Conservation (phyloP, 306 rosid species). For the Ormosia semicastrata region DNA sequence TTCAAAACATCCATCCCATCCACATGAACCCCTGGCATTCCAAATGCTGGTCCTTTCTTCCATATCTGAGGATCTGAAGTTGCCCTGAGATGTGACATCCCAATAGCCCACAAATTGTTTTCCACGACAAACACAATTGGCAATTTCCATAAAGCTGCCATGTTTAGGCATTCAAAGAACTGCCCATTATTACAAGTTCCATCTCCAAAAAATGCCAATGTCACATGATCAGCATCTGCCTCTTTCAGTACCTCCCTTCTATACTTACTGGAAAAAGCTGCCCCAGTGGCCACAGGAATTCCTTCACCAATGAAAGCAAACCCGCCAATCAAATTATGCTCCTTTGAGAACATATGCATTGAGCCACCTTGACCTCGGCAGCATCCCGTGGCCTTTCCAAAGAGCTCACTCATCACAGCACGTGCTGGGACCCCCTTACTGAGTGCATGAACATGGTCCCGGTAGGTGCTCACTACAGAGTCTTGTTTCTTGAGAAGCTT, state of each 20-base stretch:
- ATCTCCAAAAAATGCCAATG: conserved; percentile 91
- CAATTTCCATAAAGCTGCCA: conserved; percentile 98
- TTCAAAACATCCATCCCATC: conserved; percentile 99
- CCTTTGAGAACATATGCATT: conserved; percentile 98
- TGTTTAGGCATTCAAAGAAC: conserved; percentile 94
- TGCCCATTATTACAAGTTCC: conserved; percentile 97
- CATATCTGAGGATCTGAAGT: conserved; percentile 98
- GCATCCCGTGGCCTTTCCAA: conserved; percentile 94
- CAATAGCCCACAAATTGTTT: conserved; percentile 99
- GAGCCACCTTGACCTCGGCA: conserved; percentile 99
- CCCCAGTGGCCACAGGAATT: conserved; percentile 94
- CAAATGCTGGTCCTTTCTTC: conserved; percentile 99
- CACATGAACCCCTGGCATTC: conserved; percentile 98
- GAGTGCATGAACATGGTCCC: conserved; percentile 96
- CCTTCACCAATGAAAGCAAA: conserved; percentile 99
- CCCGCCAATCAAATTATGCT: conserved; percentile 84
- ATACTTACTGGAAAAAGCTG: conserved; percentile 85
- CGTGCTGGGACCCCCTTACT: conserved; percentile 97
- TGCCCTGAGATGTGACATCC: conserved; percentile 95
- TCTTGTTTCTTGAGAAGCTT: conserved; percentile 79
- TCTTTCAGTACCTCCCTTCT: conserved; percentile 82
- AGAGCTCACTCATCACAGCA: conserved; percentile 95
- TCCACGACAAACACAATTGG: conserved; percentile 97
- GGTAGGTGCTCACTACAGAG: conserved; percentile 82
- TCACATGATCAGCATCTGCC: conserved; percentile 69